Evolutionary conservation across 1,139 yeast species (phyloP), one percentile per base, ranked within the genome.

Genomic region (Blastobotrys proliferans): DNA sequence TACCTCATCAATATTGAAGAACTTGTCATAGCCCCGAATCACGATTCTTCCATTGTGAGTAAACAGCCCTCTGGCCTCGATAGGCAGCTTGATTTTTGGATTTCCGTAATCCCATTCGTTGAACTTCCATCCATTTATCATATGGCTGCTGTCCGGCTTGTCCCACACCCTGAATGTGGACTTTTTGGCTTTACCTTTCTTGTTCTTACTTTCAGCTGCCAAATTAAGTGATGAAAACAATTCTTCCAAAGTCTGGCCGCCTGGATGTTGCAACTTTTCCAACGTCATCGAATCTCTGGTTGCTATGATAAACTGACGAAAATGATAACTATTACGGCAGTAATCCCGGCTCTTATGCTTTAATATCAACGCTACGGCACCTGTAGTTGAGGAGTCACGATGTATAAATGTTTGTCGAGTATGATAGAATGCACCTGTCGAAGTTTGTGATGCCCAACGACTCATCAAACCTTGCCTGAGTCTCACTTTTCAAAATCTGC

Each of bases 11-110:
- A 87, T 70, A 57, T 84, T 90, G 73, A 88, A 94, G 62, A 94
- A 94, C 66, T 94, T 94, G 64, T 94, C 94, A 60, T 94, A 94
- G 0, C 99, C 98, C 53, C 99, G 69, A 1, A 83, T 81, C 1
- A 78, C 79, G 19, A 94, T 83, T 49, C 40, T 59, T 3, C 48
- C 63, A 31, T 73, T 70, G 2, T 61, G 48, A 0, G 94, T 85
- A 58, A 92, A 92, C 14, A 92, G 63, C 0, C 98, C 98, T 43
- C 98, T 71, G 0, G 97, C 95, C 46, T 79, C 68, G 3, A 78
- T 72, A 0, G 97, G 95, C 17, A 88, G 64, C 1, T 49, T 48
- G 6, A 77, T 69, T 36, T 71, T 74, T 2, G 71, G 66, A 47
- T 72, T 76, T 16, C 79, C 79, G 57, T 85, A 90, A 54, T 85